Evolutionary conservation across 2,329 filamentous ascomycete genomes (phyloP).

Genomic region (Mariannaea elegans): DNA sequence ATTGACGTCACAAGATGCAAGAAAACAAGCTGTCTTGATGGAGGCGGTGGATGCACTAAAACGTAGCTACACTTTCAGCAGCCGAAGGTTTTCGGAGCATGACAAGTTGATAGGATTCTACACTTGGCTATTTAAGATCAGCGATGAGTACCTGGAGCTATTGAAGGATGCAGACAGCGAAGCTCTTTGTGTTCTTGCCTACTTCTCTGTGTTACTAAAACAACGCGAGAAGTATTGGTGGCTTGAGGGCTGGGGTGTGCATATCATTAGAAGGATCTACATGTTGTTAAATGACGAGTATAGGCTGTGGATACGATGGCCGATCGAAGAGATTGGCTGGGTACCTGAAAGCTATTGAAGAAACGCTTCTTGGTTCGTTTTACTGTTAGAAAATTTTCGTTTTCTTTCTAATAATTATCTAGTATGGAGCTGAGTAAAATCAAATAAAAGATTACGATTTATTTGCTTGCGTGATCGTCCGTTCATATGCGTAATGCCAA

Average conservation of each 20-base stretch:
- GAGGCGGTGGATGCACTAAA: conserved; percentile 2
- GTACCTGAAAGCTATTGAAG: conserved; percentile 5
- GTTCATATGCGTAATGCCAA: no score
- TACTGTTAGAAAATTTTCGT: no score
- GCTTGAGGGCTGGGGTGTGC: conserved; percentile 14
- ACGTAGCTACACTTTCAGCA: conserved; percentile 5
- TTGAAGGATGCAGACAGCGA: conserved; percentile 15
- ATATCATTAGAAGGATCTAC: conserved; percentile 12
- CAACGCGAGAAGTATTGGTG: conserved; percentile 12
- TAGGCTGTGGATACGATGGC: conserved; percentile 17
- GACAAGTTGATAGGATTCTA: conserved; percentile 3
- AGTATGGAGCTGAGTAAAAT: no score
- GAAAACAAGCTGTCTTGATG: neutral
- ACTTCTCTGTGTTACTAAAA: conserved; percentile 6
- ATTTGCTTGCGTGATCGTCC: no score
- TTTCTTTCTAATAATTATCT: no score
- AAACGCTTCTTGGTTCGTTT: no score
- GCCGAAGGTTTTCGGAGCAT: neutral
- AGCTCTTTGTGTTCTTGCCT: conserved; percentile 13
- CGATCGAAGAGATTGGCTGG: conserved; percentile 19
- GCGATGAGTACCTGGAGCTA: neutral
- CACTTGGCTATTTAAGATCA: conserved; percentile 7
- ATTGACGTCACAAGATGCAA: neutral
- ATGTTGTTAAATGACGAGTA: conserved; percentile 14
- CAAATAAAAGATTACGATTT: no score